Percentiles rank a stretch among this genome's conserved stretches.
Evolutionary conservation across 495 filamentous ascomycete species (phyloP).

Genomic region (Penicillium diatomitis): DNA sequence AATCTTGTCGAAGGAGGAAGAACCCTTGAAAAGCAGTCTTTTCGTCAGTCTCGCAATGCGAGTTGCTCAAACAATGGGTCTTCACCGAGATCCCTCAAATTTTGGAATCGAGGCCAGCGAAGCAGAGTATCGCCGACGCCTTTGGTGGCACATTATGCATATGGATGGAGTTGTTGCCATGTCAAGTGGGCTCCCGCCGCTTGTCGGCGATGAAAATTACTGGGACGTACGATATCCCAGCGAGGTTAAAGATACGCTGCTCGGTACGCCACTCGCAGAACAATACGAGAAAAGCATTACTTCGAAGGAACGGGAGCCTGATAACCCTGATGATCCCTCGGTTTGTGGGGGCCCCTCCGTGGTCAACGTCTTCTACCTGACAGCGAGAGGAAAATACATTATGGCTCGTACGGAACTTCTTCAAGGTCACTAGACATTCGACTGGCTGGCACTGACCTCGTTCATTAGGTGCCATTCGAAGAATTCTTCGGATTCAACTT

Average conservation of each 20-base stretch:
- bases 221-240: constrained; percentile 40
- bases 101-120: constrained; percentile 58
- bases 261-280: constrained; percentile 32
- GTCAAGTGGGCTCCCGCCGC: constrained; percentile 38
- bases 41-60: constrained; percentile 49
- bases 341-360: constrained; percentile 37
- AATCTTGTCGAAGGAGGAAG: constrained; percentile 39
- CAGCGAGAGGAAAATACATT: constrained; percentile 36
- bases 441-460: neutral
- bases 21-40: constrained; percentile 38
- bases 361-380: constrained; percentile 42
- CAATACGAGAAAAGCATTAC: constrained; percentile 27
- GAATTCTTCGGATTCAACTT: constrained; percentile 37
- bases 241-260: constrained; percentile 37
- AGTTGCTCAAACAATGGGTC: constrained; percentile 64
- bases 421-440: too few species aligned
- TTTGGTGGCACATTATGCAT: constrained; percentile 69
- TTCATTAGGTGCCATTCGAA: constrained; percentile 30
- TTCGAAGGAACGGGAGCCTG: constrained; percentile 23
- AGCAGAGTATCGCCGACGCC: constrained; percentile 56
- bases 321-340: constrained; percentile 37
- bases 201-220: constrained; percentile 37
- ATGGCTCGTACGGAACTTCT: constrained; percentile 33
- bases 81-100: constrained; percentile 60
- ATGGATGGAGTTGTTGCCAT: constrained; percentile 48